Conservation (phyloP, 2,329 filamentous ascomycete species). For the Colletotrichum lini region DNA sequence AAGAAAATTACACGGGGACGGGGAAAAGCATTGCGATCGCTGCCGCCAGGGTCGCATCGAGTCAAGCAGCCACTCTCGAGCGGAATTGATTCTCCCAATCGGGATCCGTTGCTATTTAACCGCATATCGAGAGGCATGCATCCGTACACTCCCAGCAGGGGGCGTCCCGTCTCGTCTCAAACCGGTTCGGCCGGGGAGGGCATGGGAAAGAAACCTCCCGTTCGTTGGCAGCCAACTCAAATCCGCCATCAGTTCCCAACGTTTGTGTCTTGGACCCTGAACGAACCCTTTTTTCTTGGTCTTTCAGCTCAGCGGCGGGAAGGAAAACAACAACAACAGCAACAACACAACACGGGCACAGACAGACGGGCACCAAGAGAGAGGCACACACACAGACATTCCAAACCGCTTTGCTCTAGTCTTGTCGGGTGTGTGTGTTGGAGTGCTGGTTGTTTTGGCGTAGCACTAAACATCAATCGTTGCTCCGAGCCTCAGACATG, state of each 20-base stretch:
- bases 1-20: background rate
- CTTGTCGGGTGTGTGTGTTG: background rate
- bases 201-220: slow-evolving; percentile 5
- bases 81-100: slow-evolving; percentile 6
- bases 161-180: slow-evolving; percentile 34
- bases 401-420: background rate
- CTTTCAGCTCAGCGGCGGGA: background rate
- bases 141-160: slow-evolving; percentile 3
- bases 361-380: slow-evolving; percentile 4
- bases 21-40: slow-evolving; percentile 38
- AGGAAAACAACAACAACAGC: slow-evolving; percentile 16
- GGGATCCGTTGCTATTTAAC: slow-evolving; percentile 4
- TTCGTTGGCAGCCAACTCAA: slow-evolving; percentile 11
- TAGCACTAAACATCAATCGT: background rate
- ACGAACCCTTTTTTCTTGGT: slow-evolving; percentile 8
- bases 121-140: background rate
- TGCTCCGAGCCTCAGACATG: background rate
- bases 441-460: too few species aligned
- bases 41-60: slow-evolving; percentile 26
- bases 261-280: slow-evolving; percentile 27
- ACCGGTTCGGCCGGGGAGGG: slow-evolving; percentile 25
- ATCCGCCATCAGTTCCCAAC: background rate
- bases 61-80: slow-evolving; percentile 3
- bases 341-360: slow-evolving; percentile 6
- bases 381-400: background rate